Evolutionary conservation across 345 rosid species (phyloP).

Genomic region (Pistacia atlantica): DNA sequence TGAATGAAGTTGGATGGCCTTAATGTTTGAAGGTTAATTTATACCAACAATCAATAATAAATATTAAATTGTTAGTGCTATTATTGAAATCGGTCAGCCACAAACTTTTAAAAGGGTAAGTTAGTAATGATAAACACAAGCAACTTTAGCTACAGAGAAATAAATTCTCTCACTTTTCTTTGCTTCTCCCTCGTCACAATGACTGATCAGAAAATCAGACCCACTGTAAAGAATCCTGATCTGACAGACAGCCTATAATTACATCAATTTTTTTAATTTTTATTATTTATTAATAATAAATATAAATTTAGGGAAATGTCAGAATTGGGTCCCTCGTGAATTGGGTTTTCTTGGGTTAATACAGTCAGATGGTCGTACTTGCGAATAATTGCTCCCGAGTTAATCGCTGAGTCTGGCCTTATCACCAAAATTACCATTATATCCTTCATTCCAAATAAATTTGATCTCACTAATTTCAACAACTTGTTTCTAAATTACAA

Average conservation of each 20-base stretch:
- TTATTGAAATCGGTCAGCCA: too few species aligned
- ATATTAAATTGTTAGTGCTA: too few species aligned
- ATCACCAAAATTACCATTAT: neutral
- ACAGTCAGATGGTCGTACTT: slow-evolving; percentile 18
- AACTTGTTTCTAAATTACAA: too few species aligned
- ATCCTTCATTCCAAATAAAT: neutral
- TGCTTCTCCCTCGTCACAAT: neutral
- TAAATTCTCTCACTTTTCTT: neutral
- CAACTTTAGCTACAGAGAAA: neutral
- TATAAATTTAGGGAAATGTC: slow-evolving; percentile 3
- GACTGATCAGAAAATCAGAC: slow-evolving; percentile 22
- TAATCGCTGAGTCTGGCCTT: neutral
- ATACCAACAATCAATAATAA: too few species aligned
- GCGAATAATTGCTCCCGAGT: slow-evolving; percentile 38
- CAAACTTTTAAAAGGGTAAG: too few species aligned
- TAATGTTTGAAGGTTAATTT: too few species aligned
- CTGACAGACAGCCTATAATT: slow-evolving; percentile 23
- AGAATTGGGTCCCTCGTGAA: slow-evolving; percentile 33
- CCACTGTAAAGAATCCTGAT: slow-evolving; percentile 13
- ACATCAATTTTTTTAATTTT: neutral
- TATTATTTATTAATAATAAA: neutral
- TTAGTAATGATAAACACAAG: too few species aligned
- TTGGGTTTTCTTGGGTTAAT: slow-evolving; percentile 3
- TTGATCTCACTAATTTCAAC: too few species aligned
- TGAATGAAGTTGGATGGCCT: too few species aligned